phyloP scores from a whole-genome alignment of 2,329 filamentous ascomycete genomes.

The Podosphaera aphanis region DNA sequence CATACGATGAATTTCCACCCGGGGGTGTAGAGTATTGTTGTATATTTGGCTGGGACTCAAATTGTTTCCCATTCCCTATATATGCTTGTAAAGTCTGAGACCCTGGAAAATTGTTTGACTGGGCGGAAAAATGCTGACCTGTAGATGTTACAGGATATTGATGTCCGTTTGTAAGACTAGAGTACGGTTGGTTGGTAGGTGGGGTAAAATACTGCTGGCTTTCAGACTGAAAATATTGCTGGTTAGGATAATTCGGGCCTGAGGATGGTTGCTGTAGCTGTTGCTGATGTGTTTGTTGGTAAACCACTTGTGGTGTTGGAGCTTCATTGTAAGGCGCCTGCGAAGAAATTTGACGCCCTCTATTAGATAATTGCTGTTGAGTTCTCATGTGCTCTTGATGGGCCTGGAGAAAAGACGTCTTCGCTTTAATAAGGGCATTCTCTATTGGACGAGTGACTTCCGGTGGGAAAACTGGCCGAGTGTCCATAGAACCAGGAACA shows the following conservation, averaged over 20 bases:
- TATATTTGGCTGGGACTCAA: slow-evolving; percentile 2
- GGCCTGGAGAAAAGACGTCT: slow-evolving; percentile 33
- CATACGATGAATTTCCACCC: slow-evolving; percentile 10
- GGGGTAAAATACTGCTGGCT: slow-evolving; percentile 9
- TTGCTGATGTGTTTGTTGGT: slow-evolving; percentile 18
- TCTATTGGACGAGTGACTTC: slow-evolving; percentile 82
- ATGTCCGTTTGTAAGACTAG: slow-evolving; percentile 3
- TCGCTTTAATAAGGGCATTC: slow-evolving; percentile 70
- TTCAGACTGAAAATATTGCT: slow-evolving; percentile 13
- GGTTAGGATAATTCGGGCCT: slow-evolving; percentile 13
- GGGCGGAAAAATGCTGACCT: slow-evolving; percentile 1
- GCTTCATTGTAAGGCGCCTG: slow-evolving; percentile 45
- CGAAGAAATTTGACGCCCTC: slow-evolving; percentile 25
- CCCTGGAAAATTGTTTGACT: neutral
- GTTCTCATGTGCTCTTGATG: slow-evolving; percentile 30
- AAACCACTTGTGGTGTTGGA: slow-evolving; percentile 42
- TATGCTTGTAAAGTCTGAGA: neutral
- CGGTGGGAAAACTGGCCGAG: slow-evolving; percentile 71
- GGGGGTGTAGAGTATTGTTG: slow-evolving; percentile 1
- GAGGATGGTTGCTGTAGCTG: slow-evolving; percentile 17
- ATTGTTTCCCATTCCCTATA: slow-evolving; percentile 1
- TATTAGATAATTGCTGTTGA: slow-evolving; percentile 30
- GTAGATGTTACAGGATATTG: slow-evolving; percentile 2
- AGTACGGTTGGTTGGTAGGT: slow-evolving; percentile 2
- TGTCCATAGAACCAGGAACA: slow-evolving; percentile 77